Percentiles rank a stretch among this genome's conserved stretches.
Evolutionary conservation across 1,139 yeast genomes (phyloP).

Genomic region (Yamadazyma siamensis): DNA sequence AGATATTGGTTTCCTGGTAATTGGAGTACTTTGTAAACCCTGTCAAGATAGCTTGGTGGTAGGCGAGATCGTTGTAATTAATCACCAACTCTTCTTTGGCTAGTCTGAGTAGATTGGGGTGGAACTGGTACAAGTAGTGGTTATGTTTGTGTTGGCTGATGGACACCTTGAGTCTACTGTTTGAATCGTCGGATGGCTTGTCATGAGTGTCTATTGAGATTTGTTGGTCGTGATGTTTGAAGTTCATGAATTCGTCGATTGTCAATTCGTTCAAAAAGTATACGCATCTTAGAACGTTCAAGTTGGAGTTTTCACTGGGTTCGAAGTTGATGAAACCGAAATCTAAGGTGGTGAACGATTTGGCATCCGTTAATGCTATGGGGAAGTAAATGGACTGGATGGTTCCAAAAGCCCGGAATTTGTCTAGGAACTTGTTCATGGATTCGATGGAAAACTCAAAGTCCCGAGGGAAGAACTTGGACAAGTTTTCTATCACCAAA

Average conservation of each 20-base stretch:
- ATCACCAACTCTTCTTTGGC: slow-evolving; percentile 6
- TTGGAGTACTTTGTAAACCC: slow-evolving; percentile 18
- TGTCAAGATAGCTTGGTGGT: slow-evolving; percentile 9
- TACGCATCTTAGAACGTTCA: slow-evolving; percentile 26
- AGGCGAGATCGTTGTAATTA: slow-evolving; percentile 4
- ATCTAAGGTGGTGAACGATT: slow-evolving; percentile 18
- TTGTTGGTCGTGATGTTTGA: slow-evolving; percentile 7
- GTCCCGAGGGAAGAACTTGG: slow-evolving; percentile 23
- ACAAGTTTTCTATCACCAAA: slow-evolving; percentile 44
- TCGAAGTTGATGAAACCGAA: slow-evolving; percentile 33
- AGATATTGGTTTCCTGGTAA: slow-evolving; percentile 58
- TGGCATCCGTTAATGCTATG: slow-evolving; percentile 11
- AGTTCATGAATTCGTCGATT: slow-evolving; percentile 23
- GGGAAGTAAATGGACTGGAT: slow-evolving; percentile 49
- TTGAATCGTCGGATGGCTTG: slow-evolving; percentile 24
- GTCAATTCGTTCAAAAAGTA: slow-evolving; percentile 29
- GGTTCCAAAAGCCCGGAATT: slow-evolving; percentile 35
- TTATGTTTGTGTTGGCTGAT: slow-evolving; percentile 43
- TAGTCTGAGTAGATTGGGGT: slow-evolving; percentile 11
- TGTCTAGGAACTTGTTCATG: slow-evolving; percentile 22
- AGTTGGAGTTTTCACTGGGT: slow-evolving; percentile 12
- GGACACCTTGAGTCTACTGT: slow-evolving; percentile 21
- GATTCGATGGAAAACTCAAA: slow-evolving; percentile 12
- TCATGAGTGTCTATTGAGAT: slow-evolving; percentile 7
- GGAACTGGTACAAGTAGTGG: slow-evolving; percentile 22